phyloP scores from a whole-genome alignment of 768 basidiomycete genomes.

The Udeniomyces megalosporus region DNA sequence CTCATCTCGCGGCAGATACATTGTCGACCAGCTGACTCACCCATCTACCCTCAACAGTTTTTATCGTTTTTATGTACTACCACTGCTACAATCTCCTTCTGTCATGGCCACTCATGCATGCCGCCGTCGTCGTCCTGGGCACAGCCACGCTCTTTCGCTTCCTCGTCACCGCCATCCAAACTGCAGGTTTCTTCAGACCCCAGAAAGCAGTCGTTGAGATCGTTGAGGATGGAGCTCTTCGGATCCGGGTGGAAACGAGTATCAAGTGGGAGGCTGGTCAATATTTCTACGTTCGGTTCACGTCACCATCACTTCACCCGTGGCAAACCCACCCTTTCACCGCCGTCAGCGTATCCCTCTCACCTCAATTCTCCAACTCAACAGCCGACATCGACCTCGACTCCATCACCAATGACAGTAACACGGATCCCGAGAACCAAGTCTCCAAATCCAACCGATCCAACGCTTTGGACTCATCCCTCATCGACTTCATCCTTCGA shows the following conservation, averaged over 20 bases:
- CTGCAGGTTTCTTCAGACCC: background rate
- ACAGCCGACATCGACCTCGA: too few species aligned
- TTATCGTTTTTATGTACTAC: background rate
- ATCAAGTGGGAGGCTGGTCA: background rate
- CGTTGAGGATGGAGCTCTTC: background rate
- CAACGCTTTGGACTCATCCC: background rate
- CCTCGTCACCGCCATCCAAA: background rate
- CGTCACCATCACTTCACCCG: background rate
- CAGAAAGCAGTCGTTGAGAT: background rate
- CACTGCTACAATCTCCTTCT: background rate
- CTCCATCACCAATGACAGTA: too few species aligned
- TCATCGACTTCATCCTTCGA: background rate
- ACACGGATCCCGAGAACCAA: too few species aligned
- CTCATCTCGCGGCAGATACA: background rate
- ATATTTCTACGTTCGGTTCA: background rate
- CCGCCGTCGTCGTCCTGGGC: background rate
- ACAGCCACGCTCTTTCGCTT: background rate
- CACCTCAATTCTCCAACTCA: background rate
- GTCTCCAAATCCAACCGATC: background rate
- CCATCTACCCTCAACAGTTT: too few species aligned
- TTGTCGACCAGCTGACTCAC: too few species aligned
- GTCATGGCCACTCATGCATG: background rate
- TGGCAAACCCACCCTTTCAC: background rate
- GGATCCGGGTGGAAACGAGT: background rate
- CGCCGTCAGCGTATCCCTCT: background rate